A percentile compares a stretch with the other conserved stretches of the same genome.
These are phyloP conservation scores for Phoma sp. DNA, from an alignment of 2,329 filamentous ascomycete species.

Conservation along the genomic window DNA sequence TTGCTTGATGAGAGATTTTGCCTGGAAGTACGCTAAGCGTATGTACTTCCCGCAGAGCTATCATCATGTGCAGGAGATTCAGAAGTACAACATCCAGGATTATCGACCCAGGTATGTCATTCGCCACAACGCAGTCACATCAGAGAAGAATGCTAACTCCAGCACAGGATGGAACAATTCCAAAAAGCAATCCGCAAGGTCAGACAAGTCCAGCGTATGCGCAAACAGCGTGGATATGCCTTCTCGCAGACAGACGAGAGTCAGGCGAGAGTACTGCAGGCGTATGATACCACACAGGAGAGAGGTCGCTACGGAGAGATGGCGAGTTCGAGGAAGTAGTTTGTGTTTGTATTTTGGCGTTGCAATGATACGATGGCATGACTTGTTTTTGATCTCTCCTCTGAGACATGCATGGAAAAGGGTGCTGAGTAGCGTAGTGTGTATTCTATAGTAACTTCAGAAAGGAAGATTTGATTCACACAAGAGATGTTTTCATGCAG, in stretches of 20 bases:
- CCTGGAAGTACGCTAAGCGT: constrained; percentile 96
- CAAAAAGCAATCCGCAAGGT: constrained; percentile 99
- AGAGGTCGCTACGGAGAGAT: constrained; percentile 96
- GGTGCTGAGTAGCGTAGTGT: neutral
- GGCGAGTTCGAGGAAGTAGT: constrained; percentile 64
- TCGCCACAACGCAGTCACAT: no score
- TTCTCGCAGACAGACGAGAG: constrained; percentile 98
- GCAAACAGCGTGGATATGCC: constrained; percentile 97
- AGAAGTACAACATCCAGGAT: constrained; percentile 99
- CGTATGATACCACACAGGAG: constrained; percentile 94
- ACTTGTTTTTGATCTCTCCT: neutral
- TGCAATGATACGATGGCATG: constrained; percentile 6
- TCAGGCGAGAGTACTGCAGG: constrained; percentile 92
- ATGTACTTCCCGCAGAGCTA: constrained; percentile 98
- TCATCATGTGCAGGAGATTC: constrained; percentile 98
- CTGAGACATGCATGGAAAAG: neutral
- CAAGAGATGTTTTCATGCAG: no score
- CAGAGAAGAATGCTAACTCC: neutral
- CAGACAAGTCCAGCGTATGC: constrained; percentile 97
- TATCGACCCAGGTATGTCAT: constrained; percentile 85
- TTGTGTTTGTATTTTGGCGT: neutral
- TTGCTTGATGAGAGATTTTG: constrained; percentile 86
- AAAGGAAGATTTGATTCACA: neutral
- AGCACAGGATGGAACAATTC: constrained; percentile 92
- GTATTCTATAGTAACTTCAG: constrained; percentile 1